A percentile compares a stretch with the other conserved stretches of the same genome.
Evolutionary conservation across 1,284 basidiomycete genomes (phyloP).

Genomic region (Microbotryum silenes-acaulis): DNA sequence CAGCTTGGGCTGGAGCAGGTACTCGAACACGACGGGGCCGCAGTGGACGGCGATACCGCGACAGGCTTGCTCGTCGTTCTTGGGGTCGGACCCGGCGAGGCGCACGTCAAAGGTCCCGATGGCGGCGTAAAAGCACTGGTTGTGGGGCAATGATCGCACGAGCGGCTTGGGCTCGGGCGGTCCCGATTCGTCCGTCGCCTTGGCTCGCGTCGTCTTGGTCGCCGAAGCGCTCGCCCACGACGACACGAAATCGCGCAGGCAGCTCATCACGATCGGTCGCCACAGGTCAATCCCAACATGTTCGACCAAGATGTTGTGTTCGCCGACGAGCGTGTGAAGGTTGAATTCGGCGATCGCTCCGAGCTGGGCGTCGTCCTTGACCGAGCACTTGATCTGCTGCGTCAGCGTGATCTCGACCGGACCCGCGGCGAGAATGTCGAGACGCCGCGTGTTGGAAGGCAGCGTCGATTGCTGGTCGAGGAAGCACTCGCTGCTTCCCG

Average conservation of each 20-base stretch:
- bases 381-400: not conserved
- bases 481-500: not conserved
- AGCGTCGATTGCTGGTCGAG: conserved; percentile 2
- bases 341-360: conserved; percentile 11
- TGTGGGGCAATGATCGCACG: conserved; percentile 50
- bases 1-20: conserved; percentile 53
- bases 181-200: not conserved
- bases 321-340: conserved; percentile 3
- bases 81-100: conserved; percentile 66
- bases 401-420: conserved; percentile 11
- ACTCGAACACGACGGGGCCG: conserved; percentile 51
- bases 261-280: conserved; percentile 24
- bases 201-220: conserved; percentile 4
- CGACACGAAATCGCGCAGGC: conserved; percentile 23
- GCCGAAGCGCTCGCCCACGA: conserved; percentile 10
- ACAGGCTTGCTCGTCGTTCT: conserved; percentile 58
- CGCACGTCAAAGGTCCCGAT: conserved; percentile 60
- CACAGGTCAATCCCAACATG: conserved; percentile 24
- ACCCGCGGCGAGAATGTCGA: conserved; percentile 23
- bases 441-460: conserved; percentile 23
- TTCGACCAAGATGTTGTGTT: conserved; percentile 18
- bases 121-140: conserved; percentile 54
- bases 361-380: not conserved
- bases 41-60: conserved; percentile 64
- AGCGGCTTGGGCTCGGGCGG: conserved; percentile 28